These are phyloP conservation scores for Tetracladium marchalianum DNA, from an alignment of 495 filamentous ascomycete genomes.

Conservation along the genomic window DNA sequence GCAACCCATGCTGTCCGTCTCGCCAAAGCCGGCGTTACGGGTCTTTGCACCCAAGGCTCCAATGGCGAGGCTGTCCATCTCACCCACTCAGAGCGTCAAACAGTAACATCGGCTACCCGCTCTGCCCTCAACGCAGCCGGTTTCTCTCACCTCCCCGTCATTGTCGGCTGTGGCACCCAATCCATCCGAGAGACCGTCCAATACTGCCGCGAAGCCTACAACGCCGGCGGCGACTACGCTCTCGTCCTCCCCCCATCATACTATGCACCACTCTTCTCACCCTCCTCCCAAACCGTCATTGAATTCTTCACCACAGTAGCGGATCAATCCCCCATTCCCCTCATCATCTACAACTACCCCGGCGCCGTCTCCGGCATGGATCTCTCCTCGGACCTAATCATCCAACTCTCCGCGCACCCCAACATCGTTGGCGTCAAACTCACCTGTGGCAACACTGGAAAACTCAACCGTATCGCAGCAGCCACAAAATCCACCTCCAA, in stretches of 20 bases:
- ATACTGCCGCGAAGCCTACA: constrained; percentile 64
- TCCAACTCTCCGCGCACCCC: constrained; percentile 61
- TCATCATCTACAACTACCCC: constrained; percentile 93
- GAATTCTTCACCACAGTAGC: constrained; percentile 74
- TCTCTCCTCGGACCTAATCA: constrained; percentile 71
- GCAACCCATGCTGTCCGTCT: constrained; percentile 73
- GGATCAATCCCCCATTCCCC: constrained; percentile 69
- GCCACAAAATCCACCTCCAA: constrained; percentile 36
- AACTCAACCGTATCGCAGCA: constrained; percentile 69
- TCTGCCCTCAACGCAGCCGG: constrained; percentile 58
- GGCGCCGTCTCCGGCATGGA: constrained; percentile 74
- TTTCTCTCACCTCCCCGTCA: constrained; percentile 58
- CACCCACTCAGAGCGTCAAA: constrained; percentile 56
- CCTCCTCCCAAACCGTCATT: constrained; percentile 46
- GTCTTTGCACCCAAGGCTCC: constrained; percentile 77
- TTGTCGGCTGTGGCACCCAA: constrained; percentile 77
- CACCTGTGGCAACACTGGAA: constrained; percentile 91
- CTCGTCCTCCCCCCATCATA: constrained; percentile 81
- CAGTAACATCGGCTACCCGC: constrained; percentile 65
- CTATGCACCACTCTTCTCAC: constrained; percentile 67
- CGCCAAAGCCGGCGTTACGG: constrained; percentile 68
- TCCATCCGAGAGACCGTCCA: constrained; percentile 81
- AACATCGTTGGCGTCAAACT: constrained; percentile 90
- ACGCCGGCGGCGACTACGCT: constrained; percentile 72
- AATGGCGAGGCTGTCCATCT: constrained; percentile 86